A percentile compares a stretch with the other conserved stretches of the same genome.
phyloP scores from a whole-genome alignment of 768 basidiomycete genomes.

The Kwoniella shandongensis region DNA sequence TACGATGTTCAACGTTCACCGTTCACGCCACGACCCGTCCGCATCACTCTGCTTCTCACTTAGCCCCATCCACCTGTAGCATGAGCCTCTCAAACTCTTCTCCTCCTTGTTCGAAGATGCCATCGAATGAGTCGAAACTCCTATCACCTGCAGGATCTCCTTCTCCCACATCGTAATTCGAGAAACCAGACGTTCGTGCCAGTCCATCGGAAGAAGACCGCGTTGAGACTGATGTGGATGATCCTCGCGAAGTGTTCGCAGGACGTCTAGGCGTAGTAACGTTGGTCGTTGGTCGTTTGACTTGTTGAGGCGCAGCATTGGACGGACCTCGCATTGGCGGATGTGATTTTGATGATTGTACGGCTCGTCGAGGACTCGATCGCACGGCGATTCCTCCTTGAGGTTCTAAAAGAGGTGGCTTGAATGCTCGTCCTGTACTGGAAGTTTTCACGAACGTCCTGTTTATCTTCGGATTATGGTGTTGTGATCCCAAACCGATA shows the following conservation, averaged over 20 bases:
- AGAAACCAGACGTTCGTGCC: neutral
- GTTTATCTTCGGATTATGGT: neutral
- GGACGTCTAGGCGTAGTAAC: neutral
- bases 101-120: conserved; percentile 21
- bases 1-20: too few relatives aligned
- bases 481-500: conserved; percentile 17
- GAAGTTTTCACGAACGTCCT: conserved; percentile 6
- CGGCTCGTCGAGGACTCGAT: neutral
- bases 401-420: conserved; percentile 9
- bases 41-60: too few relatives aligned
- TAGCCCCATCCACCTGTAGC: conserved; percentile 12
- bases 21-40: too few relatives aligned
- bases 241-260: neutral
- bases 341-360: neutral
- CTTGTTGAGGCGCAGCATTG: neutral
- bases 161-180: conserved; percentile 22
- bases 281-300: too few relatives aligned
- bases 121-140: conserved; percentile 28
- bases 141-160: conserved; percentile 22
- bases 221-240: neutral
- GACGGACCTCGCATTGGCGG: neutral
- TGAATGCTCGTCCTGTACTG: conserved; percentile 13
- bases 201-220: neutral
- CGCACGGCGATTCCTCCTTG: neutral
- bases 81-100: conserved; percentile 24